Evolutionary conservation across 371 early-diverging fungal genomes (phyloP), one percentile per base, ranked within the genome.

Genomic region (Chytridium lagenaria): DNA sequence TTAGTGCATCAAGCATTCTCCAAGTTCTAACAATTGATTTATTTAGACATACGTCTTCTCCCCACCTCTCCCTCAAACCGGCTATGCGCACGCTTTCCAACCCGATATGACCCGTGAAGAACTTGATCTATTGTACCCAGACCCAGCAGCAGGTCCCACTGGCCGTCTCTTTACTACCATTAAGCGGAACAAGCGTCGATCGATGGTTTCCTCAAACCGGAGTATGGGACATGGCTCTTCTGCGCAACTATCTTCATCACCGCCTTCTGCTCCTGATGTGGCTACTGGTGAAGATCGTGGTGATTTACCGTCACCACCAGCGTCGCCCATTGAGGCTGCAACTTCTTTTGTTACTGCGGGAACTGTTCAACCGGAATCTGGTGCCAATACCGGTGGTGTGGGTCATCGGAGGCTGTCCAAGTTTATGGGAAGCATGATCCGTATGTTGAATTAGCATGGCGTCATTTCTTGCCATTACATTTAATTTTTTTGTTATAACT

Each of bases 21-120:
- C 44, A 7, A 44, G 12, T 12, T 12, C 44, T 19, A 44, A 7
- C 19, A 7, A 44, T 19, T 44, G 7, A 12, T 12, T 19, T 12
- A 44, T 44, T 1, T 59, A 81, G 80, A 79, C 81, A 19, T 83
- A 81, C 65, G 80, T 69, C 44, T 77, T 83, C 72, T 59, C 80
- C 10, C 74, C 81, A 1, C 83, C 83, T 0, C 79, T 80, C 7
- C 57, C 68, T 7, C 73, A 76, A 28, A 75, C 83, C 30, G 77
- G 80, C 50, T 83, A 78, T 72, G 71, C 61, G 33, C 2, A 50
- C 36, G 52, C 15, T 0, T 39, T 33, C n/a, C 74, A 79, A 61
- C 70, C 79, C 10, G 72, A 74, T 2, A 33, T 73, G 57, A 50
- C 74, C 23, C 76, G 76, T 31, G 77, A 77, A 36, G 81, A 78